Base-by-base conservation (phyloP, 2,329 filamentous ascomycete genomes). In the Cercospora sp. region DNA sequence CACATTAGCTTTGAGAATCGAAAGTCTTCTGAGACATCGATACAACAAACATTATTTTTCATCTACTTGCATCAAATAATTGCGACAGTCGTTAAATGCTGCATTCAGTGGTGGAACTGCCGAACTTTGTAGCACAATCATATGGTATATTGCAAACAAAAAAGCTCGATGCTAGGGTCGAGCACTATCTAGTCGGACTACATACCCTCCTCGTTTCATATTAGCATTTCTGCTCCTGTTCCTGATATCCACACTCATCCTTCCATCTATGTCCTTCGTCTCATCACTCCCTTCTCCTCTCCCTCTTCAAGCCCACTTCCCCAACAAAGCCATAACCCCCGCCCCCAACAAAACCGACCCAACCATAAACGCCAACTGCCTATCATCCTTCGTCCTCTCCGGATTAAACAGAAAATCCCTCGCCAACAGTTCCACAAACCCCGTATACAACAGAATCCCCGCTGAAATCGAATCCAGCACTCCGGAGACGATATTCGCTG, bases 291-390 rank as follows among this genome's bases (percentile, higher is more conserved):
- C 63, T 73, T 68, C 69, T 65, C 34, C 74, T 74, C 74, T 30
- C 32, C 43, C 1, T 3, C 9, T 18, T 84, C 81, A 95, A 66
- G 91, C 92, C 92, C 93, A 96, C 78, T 94, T 91, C 2, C 92
- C 93, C 32, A 96, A 82, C 70, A 95, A 74, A 12, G 92, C 90
- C 93, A 97, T 97, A 65, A 95, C 78, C 81, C 77, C 77, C 0
- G 91, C 91, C 62, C 88, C 88, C 59, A 90, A 87, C 90, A 97
- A 93, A 70, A 91, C 87, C 3, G 87, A 87, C 79, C 91, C 93
- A 81, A 97, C 95, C 91, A 97, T 94, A 82, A 97, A 97, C 0
- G 92, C 91, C 53, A 94, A 79, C 73, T 92, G 85, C 80, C 97
- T 93, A 77, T 97, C 93, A 0, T 94, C 93, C 82, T 97, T 89